Conservation (phyloP, 2,329 filamentous ascomycete genomes). For the Colletotrichum sp. region DNA sequence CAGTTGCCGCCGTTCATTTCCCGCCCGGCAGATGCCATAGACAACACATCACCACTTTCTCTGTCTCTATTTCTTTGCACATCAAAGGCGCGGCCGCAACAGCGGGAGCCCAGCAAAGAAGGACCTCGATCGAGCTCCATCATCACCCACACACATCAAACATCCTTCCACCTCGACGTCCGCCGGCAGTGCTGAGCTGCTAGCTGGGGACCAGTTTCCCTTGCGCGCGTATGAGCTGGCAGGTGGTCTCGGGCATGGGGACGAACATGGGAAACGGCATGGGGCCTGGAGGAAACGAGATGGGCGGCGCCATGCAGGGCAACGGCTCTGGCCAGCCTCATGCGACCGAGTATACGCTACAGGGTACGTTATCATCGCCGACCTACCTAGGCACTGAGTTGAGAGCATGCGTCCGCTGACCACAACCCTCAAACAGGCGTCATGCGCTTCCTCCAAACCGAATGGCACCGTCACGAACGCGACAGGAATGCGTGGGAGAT, state of each 20-base stretch:
- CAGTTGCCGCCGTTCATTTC: background rate
- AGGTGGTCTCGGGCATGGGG: constrained; percentile 43
- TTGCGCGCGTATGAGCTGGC: constrained; percentile 37
- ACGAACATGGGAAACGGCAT: constrained; percentile 43
- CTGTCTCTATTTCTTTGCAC: background rate
- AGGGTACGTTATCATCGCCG: constrained; percentile 42
- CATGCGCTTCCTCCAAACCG: constrained; percentile 98
- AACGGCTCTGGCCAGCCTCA: constrained; percentile 57
- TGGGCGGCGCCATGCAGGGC: constrained; percentile 50
- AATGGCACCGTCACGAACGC: constrained; percentile 98
- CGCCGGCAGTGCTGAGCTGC: background rate
- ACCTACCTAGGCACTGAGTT: background rate
- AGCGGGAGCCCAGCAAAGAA: background rate
- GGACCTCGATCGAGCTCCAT: background rate
- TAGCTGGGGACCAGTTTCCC: constrained; percentile 15
- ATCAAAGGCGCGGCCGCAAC: background rate
- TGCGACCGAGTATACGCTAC: constrained; percentile 67
- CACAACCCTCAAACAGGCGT: constrained; percentile 65
- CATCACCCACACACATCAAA: background rate
- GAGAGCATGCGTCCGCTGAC: background rate
- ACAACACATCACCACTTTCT: background rate
- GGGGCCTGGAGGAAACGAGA: constrained; percentile 45
- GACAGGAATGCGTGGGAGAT: constrained; percentile 99
- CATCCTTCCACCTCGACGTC: background rate
- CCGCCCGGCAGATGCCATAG: background rate